A percentile compares a stretch with the other conserved stretches of the same genome.
Conservation (phyloP, 192 early-diverging fungal species). For the Backusella tuberculispora region DNA sequence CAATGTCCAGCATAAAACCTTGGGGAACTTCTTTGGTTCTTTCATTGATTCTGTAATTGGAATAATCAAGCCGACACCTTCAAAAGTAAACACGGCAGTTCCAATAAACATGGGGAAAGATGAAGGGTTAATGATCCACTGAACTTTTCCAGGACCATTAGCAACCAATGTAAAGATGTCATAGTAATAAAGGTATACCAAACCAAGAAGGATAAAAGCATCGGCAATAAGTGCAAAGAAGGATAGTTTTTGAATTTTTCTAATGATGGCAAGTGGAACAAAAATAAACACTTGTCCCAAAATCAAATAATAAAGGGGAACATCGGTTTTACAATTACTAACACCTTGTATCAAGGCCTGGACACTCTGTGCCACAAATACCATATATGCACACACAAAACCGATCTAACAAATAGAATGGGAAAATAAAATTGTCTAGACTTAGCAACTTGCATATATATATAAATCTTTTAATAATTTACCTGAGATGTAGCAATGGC, state of each 20-base stretch:
- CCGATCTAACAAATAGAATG: constrained; percentile 53
- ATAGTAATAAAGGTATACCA: constrained; percentile 82
- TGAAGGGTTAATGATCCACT: constrained; percentile 66
- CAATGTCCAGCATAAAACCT: constrained; percentile 52
- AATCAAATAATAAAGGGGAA: constrained; percentile 57
- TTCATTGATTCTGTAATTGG: constrained; percentile 62
- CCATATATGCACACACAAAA: constrained; percentile 91
- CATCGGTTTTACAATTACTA: constrained; percentile 63
- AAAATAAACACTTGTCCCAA: constrained; percentile 74
- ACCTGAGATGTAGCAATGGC: constrained; percentile 53
- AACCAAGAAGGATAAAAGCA: constrained; percentile 87
- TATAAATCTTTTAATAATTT: neutral
- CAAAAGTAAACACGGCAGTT: constrained; percentile 93
- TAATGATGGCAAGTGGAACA: constrained; percentile 88
- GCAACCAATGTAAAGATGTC: constrained; percentile 66
- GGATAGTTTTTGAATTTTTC: constrained; percentile 85
- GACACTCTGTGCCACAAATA: constrained; percentile 90
- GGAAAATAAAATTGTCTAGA: neutral
- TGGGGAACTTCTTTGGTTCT: constrained; percentile 58
- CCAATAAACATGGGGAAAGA: constrained; percentile 90
- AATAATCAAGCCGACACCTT: constrained; percentile 79
- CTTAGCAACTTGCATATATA: neutral
- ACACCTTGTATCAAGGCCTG: constrained; percentile 74
- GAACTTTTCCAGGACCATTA: constrained; percentile 58
- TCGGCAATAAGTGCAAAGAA: constrained; percentile 86